A percentile compares a stretch with the other conserved stretches of the same genome.
These are phyloP conservation scores for Arthrinium puccinioides DNA, from an alignment of 2,329 filamentous ascomycete species.

Conservation along the genomic window DNA sequence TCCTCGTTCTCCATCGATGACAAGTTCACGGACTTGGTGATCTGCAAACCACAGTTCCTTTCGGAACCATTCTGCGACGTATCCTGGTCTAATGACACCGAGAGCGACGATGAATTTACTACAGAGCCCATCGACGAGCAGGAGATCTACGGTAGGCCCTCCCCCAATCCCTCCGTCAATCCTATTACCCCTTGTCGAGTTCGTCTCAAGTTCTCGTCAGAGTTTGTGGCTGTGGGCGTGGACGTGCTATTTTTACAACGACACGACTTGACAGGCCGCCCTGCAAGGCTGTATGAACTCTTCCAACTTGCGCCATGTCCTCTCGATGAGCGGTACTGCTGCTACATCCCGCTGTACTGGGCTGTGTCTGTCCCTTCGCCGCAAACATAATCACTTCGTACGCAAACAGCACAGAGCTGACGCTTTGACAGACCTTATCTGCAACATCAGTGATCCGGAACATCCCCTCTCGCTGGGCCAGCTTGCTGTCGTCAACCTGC, in stretches of 20 bases:
- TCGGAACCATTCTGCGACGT: constrained; percentile 30
- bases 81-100: constrained; percentile 28
- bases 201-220: no score
- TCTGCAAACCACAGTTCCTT: constrained; percentile 37
- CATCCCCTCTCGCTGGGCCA: constrained; percentile 91
- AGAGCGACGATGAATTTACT: constrained; percentile 35
- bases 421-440: constrained; percentile 69
- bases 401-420: constrained; percentile 23
- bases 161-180: no score
- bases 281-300: no score
- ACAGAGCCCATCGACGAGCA: constrained; percentile 91
- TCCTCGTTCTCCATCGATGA: constrained; percentile 39
- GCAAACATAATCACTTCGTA: constrained; percentile 7
- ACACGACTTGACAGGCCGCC: no score
- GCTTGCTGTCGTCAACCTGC: constrained; percentile 90
- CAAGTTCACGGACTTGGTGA: constrained; percentile 38
- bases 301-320: no score
- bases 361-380: no score
- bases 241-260: no score
- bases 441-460: constrained; percentile 91
- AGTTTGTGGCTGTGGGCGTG: no score
- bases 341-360: no score
- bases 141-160: constrained; percentile 76
- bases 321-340: no score
- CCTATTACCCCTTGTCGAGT: no score